These are phyloP conservation scores for Lodderomyces metapsilosis DNA, from an alignment of 1,139 yeast species.

Conservation along the genomic window DNA sequence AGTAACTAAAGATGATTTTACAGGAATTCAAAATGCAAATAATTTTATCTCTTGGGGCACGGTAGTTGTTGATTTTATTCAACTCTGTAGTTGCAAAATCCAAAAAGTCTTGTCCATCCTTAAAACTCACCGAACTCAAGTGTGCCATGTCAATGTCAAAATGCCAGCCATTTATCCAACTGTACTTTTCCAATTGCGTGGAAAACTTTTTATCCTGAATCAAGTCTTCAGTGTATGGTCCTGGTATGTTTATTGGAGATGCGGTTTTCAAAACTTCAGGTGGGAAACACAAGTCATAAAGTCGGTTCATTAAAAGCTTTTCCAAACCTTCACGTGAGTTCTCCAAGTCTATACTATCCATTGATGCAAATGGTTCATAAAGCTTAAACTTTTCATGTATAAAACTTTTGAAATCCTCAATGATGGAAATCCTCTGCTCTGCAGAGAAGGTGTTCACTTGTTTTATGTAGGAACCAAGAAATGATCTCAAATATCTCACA, in stretches of 20 bases:
- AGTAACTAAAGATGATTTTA: conserved; percentile 84
- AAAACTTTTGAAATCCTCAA: conserved; percentile 70
- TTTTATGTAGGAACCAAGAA: conserved; percentile 70
- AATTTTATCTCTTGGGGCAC: conserved; percentile 93
- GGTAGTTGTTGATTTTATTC: conserved; percentile 71
- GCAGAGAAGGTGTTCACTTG: conserved; percentile 64
- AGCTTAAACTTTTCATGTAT: conserved; percentile 62
- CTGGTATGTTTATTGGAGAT: conserved; percentile 40
- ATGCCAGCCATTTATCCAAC: conserved; percentile 78
- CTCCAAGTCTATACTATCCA: conserved; percentile 57
- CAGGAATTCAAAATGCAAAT: conserved; percentile 90
- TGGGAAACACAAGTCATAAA: conserved; percentile 76
- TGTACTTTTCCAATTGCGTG: conserved; percentile 60
- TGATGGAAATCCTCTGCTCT: conserved; percentile 73
- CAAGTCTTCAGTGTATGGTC: conserved; percentile 48
- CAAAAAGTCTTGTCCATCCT: conserved; percentile 53
- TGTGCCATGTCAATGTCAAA: conserved; percentile 64
- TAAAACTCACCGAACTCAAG: conserved; percentile 19
- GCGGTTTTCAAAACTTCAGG: conserved; percentile 57
- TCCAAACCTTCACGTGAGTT: conserved; percentile 92
- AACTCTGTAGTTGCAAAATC: conserved; percentile 72
- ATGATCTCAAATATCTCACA: conserved; percentile 79
- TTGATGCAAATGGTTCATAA: conserved; percentile 72
- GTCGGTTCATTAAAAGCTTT: conserved; percentile 84
- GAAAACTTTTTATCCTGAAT: conserved; percentile 56